Evolutionary conservation across 192 early-diverging fungal genomes (phyloP), one percentile per base, ranked within the genome.

Genomic region (Coemansia sp.): DNA sequence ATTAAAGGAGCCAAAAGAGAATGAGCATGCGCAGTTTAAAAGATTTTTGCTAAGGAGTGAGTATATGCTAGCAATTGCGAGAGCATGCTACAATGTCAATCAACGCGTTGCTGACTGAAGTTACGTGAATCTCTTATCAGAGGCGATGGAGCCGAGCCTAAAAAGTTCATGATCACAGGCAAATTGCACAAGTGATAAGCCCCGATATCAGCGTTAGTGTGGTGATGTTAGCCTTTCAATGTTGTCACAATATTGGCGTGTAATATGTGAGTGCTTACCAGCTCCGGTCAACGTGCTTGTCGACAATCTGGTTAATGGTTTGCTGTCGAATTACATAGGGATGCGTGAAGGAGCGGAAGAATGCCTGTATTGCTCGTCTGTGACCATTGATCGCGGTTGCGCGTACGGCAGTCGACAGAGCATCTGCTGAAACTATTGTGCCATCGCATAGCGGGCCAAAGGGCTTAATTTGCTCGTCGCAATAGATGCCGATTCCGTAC

Each of bases 381-480:
- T 84, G 71, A 1, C 93, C 96, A 69, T 92, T 86, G 37, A 96
- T 87, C 4, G 94, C 94, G 2, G 95, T 95, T 23, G 87, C 77
- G 30, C 96, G 80, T 0, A 96, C 93, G 2, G 96, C 78, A 16
- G 88, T 84, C 1, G 93, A 92, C 14, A 99, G 80, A 0, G 87
- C 80, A 14, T 85, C 79, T 47, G 90, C 86, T 0, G 90, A 91
- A 11, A 96, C 88, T 2, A 96, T 86, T 88, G 90, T 90, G 8
- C 89, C 89, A 69, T 90, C 82, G 21, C 91, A 84, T 19, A 99
- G 73, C 10, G 96, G 96, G 1, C 97, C 97, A 87, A 98, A 98
- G 4, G 87, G 78, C 4, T 89, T 87, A 19, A 97, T 84, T 73
- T 89, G 73, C 2, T 69, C 62, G 23, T 96, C 94, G 30, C 86